Conservation (phyloP, 2,329 filamentous ascomycete genomes). For the Pseudocercospora macadamiae region DNA sequence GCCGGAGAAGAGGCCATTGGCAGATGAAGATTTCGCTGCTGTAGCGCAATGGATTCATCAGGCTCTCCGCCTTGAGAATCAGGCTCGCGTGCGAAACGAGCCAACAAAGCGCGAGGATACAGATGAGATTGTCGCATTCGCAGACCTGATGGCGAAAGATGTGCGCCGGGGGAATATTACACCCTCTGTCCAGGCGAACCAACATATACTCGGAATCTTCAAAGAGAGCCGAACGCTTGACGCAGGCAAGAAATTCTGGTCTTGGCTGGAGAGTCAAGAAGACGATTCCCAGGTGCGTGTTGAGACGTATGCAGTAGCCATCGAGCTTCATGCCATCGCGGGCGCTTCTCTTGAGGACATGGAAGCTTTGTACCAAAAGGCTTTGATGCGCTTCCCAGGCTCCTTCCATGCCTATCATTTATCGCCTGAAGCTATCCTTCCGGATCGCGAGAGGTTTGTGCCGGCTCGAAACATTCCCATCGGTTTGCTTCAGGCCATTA, state of each 20-base stretch:
- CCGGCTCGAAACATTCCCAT: conserved; percentile 44
- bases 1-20: conserved; percentile 20
- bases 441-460: conserved; percentile 43
- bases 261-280: conserved; percentile 50
- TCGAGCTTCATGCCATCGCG: conserved; percentile 52
- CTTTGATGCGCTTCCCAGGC: conserved; percentile 51
- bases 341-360: conserved; percentile 45
- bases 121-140: conserved; percentile 34
- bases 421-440: conserved; percentile 50
- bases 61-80: conserved; percentile 12
- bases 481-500: conserved; percentile 52
- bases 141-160: conserved; percentile 45
- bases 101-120: conserved; percentile 14
- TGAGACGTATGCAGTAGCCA: conserved; percentile 53
- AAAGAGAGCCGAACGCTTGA: conserved; percentile 46
- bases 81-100: conserved; percentile 7
- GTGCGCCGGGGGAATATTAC: conserved; percentile 40
- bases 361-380: conserved; percentile 50
- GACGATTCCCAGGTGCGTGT: conserved; percentile 46
- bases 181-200: conserved; percentile 43
- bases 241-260: conserved; percentile 47
- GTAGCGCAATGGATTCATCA: conserved; percentile 24
- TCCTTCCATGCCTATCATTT: conserved; percentile 53
- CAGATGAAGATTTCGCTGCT: conserved; percentile 15
- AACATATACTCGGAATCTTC: conserved; percentile 53